Evolutionary conservation across 2,329 filamentous ascomycete species (phyloP), one percentile per base, ranked within the genome.

Genomic region (Trichoderma arundinaceum): DNA sequence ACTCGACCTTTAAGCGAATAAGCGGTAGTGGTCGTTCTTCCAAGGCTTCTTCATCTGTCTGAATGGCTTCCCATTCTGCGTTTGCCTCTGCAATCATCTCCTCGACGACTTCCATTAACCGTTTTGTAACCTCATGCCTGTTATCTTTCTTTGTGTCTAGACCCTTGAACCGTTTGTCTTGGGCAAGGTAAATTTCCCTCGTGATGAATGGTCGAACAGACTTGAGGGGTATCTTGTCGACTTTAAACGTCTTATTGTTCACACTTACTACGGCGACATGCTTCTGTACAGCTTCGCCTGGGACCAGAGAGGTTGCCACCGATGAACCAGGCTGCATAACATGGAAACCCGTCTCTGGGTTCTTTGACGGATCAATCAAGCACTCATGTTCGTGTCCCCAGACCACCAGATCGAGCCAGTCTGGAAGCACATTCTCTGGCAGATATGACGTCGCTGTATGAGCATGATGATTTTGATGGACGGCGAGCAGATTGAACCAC

Each of bases 361-460:
- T 99, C 53, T 88, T 83, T 1, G 82, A 81, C 0, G 95, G 95
- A 51, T 97, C 89, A 69, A 99, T 96, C 7, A 94, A 77, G 74
- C 95, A 99, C 76, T 99, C 94, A 74, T 99, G 95, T 77, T 99
- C 95, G 73, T 99, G 95, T 3, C 95, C 95, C 95, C 95, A 99
- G 58, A 99, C 86, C 0, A 99, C 88, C 4, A 99, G 83, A 74
- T 99, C 91, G 69, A 99, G 81, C 80, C 96, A 98, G 17, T 92
- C 89, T 0, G 95, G 96, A 0, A 99, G 82, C 72, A 97, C 95
- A 71, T 90, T 92, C 74, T 99, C 96, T 0, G 96, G 94, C 0
- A 99, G 84, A 74, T 97, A 98, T n/a, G 92, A 90, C 0, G 94
- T 98, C 17, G 94, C 88, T 0, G 92, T 96, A 74, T 97, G 90